These are phyloP conservation scores for Dendrobium chrysotoxum DNA, from an alignment of 106 monocot genomes.

Conservation along the genomic window DNA sequence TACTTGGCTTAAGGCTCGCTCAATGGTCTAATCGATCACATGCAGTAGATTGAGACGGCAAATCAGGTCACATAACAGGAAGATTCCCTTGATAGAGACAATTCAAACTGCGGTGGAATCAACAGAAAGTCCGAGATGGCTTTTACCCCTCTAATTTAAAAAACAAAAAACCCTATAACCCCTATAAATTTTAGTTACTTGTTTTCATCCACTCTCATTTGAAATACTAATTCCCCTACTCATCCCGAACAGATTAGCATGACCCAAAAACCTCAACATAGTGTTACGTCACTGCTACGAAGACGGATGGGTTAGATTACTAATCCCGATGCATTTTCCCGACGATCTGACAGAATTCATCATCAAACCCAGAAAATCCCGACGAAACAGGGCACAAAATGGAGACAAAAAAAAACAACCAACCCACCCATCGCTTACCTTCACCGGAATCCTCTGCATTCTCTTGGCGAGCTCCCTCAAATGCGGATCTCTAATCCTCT, in stretches of 20 bases:
- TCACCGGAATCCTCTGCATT: slow-evolving; percentile 73
- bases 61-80: too few relatives aligned
- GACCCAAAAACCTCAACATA: background rate
- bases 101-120: too few relatives aligned
- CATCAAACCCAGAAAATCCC: background rate
- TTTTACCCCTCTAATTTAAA: too few relatives aligned
- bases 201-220: too few relatives aligned
- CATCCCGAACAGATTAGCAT: background rate
- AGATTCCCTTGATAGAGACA: too few relatives aligned
- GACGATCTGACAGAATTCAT: background rate
- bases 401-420: background rate
- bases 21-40: too few relatives aligned
- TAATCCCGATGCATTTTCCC: background rate
- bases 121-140: too few relatives aligned
- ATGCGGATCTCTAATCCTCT: slow-evolving; percentile 46
- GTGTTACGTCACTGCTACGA: background rate
- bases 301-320: background rate
- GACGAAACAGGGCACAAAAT: background rate
- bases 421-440: slow-evolving; percentile 14
- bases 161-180: too few relatives aligned
- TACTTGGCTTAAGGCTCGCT: too few relatives aligned
- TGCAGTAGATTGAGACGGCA: too few relatives aligned
- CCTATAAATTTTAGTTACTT: too few relatives aligned
- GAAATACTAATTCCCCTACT: too few relatives aligned
- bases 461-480: slow-evolving; percentile 59